phyloP scores from a whole-genome alignment of 2,329 filamentous ascomycete genomes.

The Trichoderma endophyticum region DNA sequence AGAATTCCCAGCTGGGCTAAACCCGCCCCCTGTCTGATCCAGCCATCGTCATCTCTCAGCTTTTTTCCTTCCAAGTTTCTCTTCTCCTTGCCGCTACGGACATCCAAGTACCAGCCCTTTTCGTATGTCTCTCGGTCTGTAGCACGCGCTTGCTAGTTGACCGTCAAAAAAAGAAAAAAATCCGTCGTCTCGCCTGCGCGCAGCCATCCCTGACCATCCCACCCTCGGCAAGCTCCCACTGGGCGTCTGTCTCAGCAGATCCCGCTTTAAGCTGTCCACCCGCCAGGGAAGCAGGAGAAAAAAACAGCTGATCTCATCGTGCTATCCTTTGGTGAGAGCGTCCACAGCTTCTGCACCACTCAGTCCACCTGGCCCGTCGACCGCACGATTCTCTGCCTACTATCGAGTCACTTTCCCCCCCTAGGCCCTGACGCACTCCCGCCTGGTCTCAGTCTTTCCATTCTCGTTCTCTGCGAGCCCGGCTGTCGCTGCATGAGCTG shows the following conservation, averaged over 20 bases:
- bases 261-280: slow-evolving; percentile 8
- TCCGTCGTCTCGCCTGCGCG: slow-evolving; percentile 1
- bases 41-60: slow-evolving; percentile 1
- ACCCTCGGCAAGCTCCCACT: slow-evolving; percentile 8
- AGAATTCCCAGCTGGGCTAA: background rate
- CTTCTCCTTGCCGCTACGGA: background rate
- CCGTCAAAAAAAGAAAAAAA: background rate
- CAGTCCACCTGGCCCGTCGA: slow-evolving; percentile 9
- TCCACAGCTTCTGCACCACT: slow-evolving; percentile 14
- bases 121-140: background rate
- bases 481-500: slow-evolving; percentile 18
- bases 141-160: background rate
- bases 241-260: slow-evolving; percentile 15
- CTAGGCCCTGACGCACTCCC: slow-evolving; percentile 12
- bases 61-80: background rate
- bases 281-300: background rate
- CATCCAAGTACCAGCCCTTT: background rate
- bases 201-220: slow-evolving; percentile 3
- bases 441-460: slow-evolving; percentile 9
- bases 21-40: background rate
- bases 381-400: slow-evolving; percentile 10
- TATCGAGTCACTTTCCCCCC: slow-evolving; percentile 10
- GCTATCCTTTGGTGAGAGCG: slow-evolving; percentile 11
- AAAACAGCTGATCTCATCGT: slow-evolving; percentile 19
- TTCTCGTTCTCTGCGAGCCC: slow-evolving; percentile 1